Evolutionary conservation across 2,329 filamentous ascomycete genomes (phyloP).

Genomic region (Monosporascus sp.): DNA sequence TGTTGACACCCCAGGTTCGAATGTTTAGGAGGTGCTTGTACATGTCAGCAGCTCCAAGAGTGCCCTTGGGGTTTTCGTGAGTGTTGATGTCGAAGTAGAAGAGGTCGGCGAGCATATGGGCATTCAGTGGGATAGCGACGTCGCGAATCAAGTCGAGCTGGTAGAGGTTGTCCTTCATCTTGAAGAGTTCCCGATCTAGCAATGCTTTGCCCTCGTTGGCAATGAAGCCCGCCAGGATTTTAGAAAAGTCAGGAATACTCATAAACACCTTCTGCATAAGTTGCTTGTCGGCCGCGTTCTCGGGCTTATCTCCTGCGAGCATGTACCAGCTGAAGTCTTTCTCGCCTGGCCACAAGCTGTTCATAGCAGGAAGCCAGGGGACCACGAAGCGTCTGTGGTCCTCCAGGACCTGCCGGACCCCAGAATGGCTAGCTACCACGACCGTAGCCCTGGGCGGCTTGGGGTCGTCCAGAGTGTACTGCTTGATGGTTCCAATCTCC

Average conservation of each 20-base stretch:
- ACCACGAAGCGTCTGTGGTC: constrained; percentile 28
- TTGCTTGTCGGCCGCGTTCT: constrained; percentile 27
- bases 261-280: constrained; percentile 27
- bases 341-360: constrained; percentile 30
- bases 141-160: constrained; percentile 43
- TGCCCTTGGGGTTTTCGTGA: constrained; percentile 46
- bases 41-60: constrained; percentile 33
- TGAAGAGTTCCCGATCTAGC: constrained; percentile 35
- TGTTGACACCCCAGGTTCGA: constrained; percentile 42
- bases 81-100: constrained; percentile 57
- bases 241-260: constrained; percentile 29
- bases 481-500: constrained; percentile 31
- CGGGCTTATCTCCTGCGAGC: constrained; percentile 30
- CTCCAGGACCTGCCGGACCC: constrained; percentile 27
- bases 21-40: constrained; percentile 39
- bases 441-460: constrained; percentile 28
- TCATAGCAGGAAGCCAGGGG: constrained; percentile 29
- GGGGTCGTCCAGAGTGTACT: constrained; percentile 31
- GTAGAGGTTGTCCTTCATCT: constrained; percentile 29
- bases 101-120: constrained; percentile 49
- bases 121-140: constrained; percentile 55
- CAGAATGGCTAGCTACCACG: constrained; percentile 18
- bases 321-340: constrained; percentile 35
- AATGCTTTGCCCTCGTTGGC: constrained; percentile 31
- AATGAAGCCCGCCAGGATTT: constrained; percentile 28